These are phyloP conservation scores for Apiospora phragmitis DNA, from an alignment of 2,329 filamentous ascomycete species.

Conservation along the genomic window DNA sequence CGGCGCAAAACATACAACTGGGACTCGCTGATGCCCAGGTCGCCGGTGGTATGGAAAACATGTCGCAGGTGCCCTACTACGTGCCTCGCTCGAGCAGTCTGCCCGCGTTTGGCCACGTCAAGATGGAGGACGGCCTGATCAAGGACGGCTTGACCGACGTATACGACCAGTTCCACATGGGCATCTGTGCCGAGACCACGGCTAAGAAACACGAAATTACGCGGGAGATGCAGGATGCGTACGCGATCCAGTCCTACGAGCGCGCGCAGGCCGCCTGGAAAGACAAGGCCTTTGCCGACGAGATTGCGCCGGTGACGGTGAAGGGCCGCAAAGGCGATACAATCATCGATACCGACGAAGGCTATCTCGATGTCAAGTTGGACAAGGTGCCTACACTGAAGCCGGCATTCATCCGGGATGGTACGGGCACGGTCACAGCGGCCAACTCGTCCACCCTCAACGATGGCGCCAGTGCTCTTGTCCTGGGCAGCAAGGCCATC, in stretches of 20 bases:
- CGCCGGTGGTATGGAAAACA: constrained; percentile 97
- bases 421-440: constrained; percentile 87
- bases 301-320: constrained; percentile 86
- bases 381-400: constrained; percentile 87
- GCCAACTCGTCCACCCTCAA: constrained; percentile 94
- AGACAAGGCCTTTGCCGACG: constrained; percentile 78
- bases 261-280: constrained; percentile 90
- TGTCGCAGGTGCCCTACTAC: constrained; percentile 93
- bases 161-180: constrained; percentile 97
- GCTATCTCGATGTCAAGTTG: constrained; percentile 81
- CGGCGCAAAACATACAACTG: constrained; percentile 92
- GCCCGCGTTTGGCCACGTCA: constrained; percentile 83
- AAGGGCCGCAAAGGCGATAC: constrained; percentile 81
- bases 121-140: constrained; percentile 87
- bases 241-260: constrained; percentile 86
- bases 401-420: constrained; percentile 85
- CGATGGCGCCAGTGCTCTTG: constrained; percentile 88
- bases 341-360: constrained; percentile 81
- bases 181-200: constrained; percentile 92
- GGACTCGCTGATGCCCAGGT: constrained; percentile 86
- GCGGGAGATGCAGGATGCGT: constrained; percentile 85
- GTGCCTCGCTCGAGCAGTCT: constrained; percentile 78
- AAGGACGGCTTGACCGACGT: constrained; percentile 96
- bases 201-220: constrained; percentile 83
- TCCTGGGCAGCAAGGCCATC: constrained; percentile 78